Percentiles rank a stretch among this genome's conserved stretches.
phyloP scores from a whole-genome alignment of 2,329 filamentous ascomycete species.

The Colletotrichum kahawae region DNA sequence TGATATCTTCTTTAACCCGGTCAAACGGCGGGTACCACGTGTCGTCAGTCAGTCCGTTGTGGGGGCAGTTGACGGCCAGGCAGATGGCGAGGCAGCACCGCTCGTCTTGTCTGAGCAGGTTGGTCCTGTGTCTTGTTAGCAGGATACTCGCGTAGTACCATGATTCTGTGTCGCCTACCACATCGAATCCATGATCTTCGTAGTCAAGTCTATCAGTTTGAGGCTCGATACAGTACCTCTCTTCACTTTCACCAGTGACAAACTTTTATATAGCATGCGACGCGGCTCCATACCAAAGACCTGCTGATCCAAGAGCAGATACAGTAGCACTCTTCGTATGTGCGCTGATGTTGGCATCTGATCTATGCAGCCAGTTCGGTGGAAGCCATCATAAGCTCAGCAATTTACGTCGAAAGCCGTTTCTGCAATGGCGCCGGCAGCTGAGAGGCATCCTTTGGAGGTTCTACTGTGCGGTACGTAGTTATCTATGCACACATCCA shows the following conservation, averaged over 20 bases:
- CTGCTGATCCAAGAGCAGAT: not conserved
- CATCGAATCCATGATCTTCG: too few relatives aligned
- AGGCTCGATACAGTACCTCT: too few relatives aligned
- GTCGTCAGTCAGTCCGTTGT: not conserved
- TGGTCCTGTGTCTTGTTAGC: not conserved
- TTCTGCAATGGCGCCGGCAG: not conserved
- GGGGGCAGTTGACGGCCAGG: not conserved
- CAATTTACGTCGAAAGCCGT: not conserved
- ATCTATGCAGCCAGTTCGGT: not conserved
- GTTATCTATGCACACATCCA: too few relatives aligned
- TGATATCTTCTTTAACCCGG: not conserved
- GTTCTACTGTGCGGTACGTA: too few relatives aligned
- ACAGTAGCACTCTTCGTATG: not conserved
- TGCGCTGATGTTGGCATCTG: not conserved
- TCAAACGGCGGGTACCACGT: not conserved
- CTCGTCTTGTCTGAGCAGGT: not conserved
- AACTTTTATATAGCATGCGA: not conserved
- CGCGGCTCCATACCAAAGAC: not conserved
- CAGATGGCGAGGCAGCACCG: not conserved
- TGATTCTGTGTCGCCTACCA: too few relatives aligned
- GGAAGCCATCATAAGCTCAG: not conserved
- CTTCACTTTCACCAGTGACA: not conserved
- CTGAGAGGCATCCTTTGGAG: too few relatives aligned
- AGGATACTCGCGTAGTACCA: too few relatives aligned
- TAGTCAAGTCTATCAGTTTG: too few relatives aligned